Conservation (phyloP, 371 early-diverging fungal genomes). For the Mucor irregularis region DNA sequence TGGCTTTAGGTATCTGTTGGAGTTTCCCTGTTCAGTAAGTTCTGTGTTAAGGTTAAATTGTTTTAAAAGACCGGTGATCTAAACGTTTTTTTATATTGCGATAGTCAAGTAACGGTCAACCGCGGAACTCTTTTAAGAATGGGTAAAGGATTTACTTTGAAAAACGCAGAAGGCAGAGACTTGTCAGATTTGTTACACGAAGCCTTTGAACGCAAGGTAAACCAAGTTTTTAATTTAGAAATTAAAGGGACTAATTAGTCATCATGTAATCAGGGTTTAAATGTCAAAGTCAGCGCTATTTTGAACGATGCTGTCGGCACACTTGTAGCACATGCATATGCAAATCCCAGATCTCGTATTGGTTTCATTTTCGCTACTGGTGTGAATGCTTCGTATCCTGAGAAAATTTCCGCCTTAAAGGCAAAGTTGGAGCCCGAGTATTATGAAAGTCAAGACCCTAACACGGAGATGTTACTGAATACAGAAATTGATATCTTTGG, state of each 20-base stretch:
- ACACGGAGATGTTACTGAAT: slow-evolving; percentile 59
- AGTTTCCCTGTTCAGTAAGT: slow-evolving; percentile 53
- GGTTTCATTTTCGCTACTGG: slow-evolving; percentile 97
- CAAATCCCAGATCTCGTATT: slow-evolving; percentile 73
- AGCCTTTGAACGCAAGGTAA: slow-evolving; percentile 69
- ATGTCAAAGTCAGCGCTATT: slow-evolving; percentile 33
- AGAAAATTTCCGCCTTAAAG: slow-evolving; percentile 11
- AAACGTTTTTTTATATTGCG: too few relatives aligned
- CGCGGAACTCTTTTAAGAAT: slow-evolving; percentile 77
- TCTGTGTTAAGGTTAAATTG: neutral
- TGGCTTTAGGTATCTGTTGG: slow-evolving; percentile 48
- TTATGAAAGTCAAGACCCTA: slow-evolving; percentile 32
- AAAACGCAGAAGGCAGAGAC: slow-evolving; percentile 77
- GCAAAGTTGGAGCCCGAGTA: slow-evolving; percentile 1
- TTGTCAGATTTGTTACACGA: slow-evolving; percentile 70
- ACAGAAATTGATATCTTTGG: slow-evolving; percentile 73
- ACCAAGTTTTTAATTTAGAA: too few relatives aligned
- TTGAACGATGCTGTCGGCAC: slow-evolving; percentile 98
- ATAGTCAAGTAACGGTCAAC: slow-evolving; percentile 71
- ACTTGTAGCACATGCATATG: slow-evolving; percentile 83
- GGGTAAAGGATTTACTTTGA: slow-evolving; percentile 87
- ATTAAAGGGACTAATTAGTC: too few relatives aligned
- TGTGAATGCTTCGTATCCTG: slow-evolving; percentile 71
- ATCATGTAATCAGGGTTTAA: slow-evolving; percentile 5
- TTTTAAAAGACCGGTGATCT: neutral